A percentile compares a stretch with the other conserved stretches of the same genome.
Conservation (phyloP, 169 alveolate species). For the Cryptosporidium tyzzeri region DNA sequence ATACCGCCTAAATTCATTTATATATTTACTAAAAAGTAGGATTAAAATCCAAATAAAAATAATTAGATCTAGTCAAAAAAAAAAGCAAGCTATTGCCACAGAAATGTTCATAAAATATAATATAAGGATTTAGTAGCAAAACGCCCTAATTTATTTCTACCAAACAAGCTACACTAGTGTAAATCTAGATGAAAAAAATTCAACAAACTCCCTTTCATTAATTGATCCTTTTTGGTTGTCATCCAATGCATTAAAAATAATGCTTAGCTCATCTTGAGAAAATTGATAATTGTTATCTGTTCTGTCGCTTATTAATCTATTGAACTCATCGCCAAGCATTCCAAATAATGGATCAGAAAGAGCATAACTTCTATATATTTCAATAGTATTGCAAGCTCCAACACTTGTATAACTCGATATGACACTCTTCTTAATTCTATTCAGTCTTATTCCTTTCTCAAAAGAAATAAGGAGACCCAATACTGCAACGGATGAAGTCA, state of each 20-base stretch:
- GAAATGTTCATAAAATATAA: neutral
- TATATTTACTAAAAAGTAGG: too few relatives aligned
- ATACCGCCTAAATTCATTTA: constrained; percentile 1
- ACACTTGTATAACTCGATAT: constrained; percentile 41
- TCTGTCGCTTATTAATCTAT: constrained; percentile 88
- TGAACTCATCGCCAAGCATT: constrained; percentile 89
- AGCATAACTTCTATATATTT: constrained; percentile 88
- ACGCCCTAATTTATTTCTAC: neutral
- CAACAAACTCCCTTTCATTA: constrained; percentile 89
- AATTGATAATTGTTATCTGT: constrained; percentile 88
- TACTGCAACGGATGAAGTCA: constrained; percentile 24
- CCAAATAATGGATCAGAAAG: constrained; percentile 91
- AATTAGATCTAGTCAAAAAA: neutral
- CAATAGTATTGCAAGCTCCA: constrained; percentile 75
- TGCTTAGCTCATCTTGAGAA: constrained; percentile 87
- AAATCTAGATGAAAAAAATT: constrained; percentile 47
- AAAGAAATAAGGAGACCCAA: constrained; percentile 44
- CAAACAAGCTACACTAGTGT: neutral
- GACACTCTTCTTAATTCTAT: constrained; percentile 40
- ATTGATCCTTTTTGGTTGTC: constrained; percentile 91
- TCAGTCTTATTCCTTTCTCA: constrained; percentile 50
- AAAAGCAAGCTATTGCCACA: neutral
- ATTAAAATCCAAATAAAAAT: neutral
- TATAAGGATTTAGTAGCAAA: neutral
- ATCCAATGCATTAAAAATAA: constrained; percentile 89